Base-by-base conservation (phyloP, 306 rosid genomes). In the Phaseolus lunatus region DNA sequence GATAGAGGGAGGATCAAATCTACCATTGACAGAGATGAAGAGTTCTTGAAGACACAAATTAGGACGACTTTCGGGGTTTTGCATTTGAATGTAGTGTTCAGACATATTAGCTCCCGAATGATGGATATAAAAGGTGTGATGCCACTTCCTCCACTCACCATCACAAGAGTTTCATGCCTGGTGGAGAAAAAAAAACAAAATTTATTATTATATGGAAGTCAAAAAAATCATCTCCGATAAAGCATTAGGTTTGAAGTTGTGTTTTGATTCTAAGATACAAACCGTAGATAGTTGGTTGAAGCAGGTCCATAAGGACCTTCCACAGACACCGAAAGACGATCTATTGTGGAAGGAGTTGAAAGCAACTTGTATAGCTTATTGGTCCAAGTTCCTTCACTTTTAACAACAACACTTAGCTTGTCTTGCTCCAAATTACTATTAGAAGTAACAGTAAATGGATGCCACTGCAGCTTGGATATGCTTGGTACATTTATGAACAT, bases 381-480 rank as follows among this genome's bases (percentile, higher is more conserved):
- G 11, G 90, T 65, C 97, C 98, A 94, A 48, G 61, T 69, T 82
- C 98, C 98, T 76, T 85, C 90, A 49, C 88, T 26, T 85, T 92
- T 94, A 7, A 94, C 78, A 56, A 89, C 85, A 47, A 92, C 80
- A 80, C 94, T 89, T 2, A 94, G 68, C 76, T 45, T 90, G 0
- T 92, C 92, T 18, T 70, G 56, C 18, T 94, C 98, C 87, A 88
- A 80, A 22, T 86, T 89, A 65, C 92, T 78, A 27, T 79, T 89
- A 1, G 98, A 92, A 85, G 89, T 87, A 11, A 92, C 15, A 0
- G 96, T 90, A 74, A 90, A 94, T 19, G 98, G 98, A 83, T 94
- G 97, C 97, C 97, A 94, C 48, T 94, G 98, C n/a, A 94, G 67
- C 80, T 89, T 89, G 52, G 98, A 90, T 75, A 92, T 83, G 67